Percentiles rank a stretch among this genome's conserved stretches.
Evolutionary conservation across 2,329 filamentous ascomycete genomes (phyloP).

Genomic region (Zymoseptoria crescenta): DNA sequence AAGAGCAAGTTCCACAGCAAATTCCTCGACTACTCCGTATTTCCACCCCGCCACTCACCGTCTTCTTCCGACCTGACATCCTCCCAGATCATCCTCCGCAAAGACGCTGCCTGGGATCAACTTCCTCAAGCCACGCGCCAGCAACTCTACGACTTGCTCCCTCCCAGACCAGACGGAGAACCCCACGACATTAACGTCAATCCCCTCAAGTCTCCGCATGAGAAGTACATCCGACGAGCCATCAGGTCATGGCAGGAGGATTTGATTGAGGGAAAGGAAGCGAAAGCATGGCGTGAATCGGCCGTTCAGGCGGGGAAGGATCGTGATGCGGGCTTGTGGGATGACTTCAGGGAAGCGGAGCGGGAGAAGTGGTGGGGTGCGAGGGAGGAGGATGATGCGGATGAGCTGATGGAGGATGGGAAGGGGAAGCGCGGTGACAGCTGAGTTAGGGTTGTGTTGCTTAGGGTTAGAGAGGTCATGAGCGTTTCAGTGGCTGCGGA

Average conservation of each 20-base stretch:
- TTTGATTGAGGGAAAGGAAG: conserved; percentile 47
- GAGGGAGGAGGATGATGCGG: conserved; percentile 3
- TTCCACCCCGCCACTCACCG: too few species aligned
- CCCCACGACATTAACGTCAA: conserved; percentile 33
- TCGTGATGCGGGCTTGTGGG: conserved; percentile 48
- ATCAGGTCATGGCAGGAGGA: conserved; percentile 50
- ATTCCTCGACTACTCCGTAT: neutral
- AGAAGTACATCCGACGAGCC: conserved; percentile 44
- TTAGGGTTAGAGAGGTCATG: neutral
- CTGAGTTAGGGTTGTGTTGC: neutral
- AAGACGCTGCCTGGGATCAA: conserved; percentile 23
- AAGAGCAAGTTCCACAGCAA: conserved; percentile 21
- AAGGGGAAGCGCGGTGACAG: neutral
- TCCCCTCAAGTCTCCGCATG: conserved; percentile 36
- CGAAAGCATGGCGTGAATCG: conserved; percentile 49
- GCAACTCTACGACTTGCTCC: conserved; percentile 26
- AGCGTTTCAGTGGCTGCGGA: neutral
- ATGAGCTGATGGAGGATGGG: neutral
- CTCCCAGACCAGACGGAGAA: conserved; percentile 15
- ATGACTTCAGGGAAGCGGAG: conserved; percentile 48
- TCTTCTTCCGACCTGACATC: neutral
- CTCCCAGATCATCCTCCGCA: conserved; percentile 23
- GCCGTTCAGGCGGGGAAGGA: conserved; percentile 47
- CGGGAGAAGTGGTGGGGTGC: conserved; percentile 50
- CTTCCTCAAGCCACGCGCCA: conserved; percentile 18